A percentile compares a stretch with the other conserved stretches of the same genome.
These are phyloP conservation scores for Dipteronia dyeriana DNA, from an alignment of 345 rosid species.

Conservation along the genomic window DNA sequence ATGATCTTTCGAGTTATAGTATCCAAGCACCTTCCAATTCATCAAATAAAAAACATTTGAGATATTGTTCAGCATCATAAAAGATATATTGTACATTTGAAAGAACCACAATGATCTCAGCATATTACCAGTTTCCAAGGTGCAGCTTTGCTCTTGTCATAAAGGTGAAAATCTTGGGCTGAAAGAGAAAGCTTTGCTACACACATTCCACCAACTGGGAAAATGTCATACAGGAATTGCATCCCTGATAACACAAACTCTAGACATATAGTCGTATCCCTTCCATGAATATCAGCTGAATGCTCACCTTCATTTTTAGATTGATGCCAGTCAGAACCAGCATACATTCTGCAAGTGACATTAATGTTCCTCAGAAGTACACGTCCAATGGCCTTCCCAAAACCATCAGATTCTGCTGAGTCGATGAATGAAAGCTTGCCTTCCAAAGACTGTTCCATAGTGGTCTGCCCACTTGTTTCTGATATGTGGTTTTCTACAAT, in stretches of 20 bases:
- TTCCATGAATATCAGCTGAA: constrained; percentile 33
- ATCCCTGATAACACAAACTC: constrained; percentile 71
- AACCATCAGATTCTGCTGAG: constrained; percentile 36
- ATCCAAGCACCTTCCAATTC: constrained; percentile 67
- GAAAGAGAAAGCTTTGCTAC: constrained; percentile 71
- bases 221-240: constrained; percentile 58
- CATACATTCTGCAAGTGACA: constrained; percentile 79
- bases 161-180: constrained; percentile 69
- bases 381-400: constrained; percentile 52
- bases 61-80: constrained; percentile 8
- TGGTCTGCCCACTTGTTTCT: constrained; percentile 53
- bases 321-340: constrained; percentile 79
- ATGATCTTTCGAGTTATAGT: constrained; percentile 75
- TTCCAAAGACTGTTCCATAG: constrained; percentile 42
- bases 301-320: constrained; percentile 32
- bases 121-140: constrained; percentile 80
- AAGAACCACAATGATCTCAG: constrained; percentile 7
- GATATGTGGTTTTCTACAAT: constrained; percentile 81
- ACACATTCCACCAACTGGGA: constrained; percentile 60
- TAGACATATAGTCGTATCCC: constrained; percentile 61
- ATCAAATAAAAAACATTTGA: constrained; percentile 17
- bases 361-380: constrained; percentile 58
- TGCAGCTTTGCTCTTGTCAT: constrained; percentile 69
- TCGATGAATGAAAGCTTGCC: constrained; percentile 39
- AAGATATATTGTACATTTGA: constrained; percentile 10